phyloP scores from a whole-genome alignment of 1,284 basidiomycete species.

The Melampsora americana region DNA sequence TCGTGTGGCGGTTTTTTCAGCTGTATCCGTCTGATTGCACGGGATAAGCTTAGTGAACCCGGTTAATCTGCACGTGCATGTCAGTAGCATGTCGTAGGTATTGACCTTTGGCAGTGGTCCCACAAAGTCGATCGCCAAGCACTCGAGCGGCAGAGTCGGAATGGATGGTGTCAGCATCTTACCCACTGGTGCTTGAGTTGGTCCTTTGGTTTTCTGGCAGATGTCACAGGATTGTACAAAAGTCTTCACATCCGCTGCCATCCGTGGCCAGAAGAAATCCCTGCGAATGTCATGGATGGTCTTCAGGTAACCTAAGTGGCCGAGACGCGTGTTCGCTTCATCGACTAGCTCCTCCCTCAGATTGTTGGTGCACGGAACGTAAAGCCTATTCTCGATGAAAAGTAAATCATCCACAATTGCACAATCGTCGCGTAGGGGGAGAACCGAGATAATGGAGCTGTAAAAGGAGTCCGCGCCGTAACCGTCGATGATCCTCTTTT shows the following conservation, averaged over 20 bases:
- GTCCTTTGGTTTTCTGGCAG: neutral
- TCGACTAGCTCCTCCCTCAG: neutral
- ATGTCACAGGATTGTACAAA: neutral
- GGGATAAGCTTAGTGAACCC: neutral
- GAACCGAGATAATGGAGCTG: neutral
- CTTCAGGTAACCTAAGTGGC: slow-evolving; percentile 4
- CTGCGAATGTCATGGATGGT: neutral
- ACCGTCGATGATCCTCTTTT: neutral
- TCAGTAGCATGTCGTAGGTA: slow-evolving; percentile 11
- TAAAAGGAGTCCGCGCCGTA: neutral
- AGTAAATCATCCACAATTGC: neutral
- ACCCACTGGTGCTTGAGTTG: neutral
- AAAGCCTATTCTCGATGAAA: neutral
- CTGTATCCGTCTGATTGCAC: neutral
- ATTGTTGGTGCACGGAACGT: neutral
- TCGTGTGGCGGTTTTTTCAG: slow-evolving; percentile 1
- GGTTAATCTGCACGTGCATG: slow-evolving; percentile 1
- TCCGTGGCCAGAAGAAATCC: slow-evolving; percentile 16
- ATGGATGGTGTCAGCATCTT: slow-evolving; percentile 12
- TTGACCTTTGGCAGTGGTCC: neutral
- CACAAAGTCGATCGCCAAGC: slow-evolving; percentile 1
- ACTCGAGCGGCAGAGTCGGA: neutral
- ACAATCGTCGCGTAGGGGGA: slow-evolving; percentile 5
- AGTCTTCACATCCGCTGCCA: neutral
- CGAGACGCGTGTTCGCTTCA: slow-evolving; percentile 2